Evolutionary conservation across 305 asterid species (phyloP).

Genomic region (Fraxinus ornus): DNA sequence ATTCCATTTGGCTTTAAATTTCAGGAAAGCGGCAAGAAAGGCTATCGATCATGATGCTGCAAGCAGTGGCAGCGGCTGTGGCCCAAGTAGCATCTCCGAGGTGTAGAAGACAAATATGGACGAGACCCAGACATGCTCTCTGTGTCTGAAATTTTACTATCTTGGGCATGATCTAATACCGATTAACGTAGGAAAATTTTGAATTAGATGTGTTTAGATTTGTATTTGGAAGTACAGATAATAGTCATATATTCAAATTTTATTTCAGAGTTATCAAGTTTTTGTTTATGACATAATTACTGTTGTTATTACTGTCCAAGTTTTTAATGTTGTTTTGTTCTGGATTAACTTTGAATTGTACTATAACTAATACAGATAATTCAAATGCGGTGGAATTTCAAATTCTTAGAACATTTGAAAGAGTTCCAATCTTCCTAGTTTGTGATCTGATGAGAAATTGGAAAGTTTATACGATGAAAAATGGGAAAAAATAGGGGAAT

Average conservation of each 20-base stretch:
- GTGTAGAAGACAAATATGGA: not conserved
- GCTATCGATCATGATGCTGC: not conserved
- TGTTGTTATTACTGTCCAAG: not conserved
- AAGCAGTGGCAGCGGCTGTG: not conserved
- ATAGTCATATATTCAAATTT: not conserved
- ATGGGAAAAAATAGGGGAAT: no score
- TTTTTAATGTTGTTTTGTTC: no score
- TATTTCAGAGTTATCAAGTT: not conserved
- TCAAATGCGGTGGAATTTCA: not conserved
- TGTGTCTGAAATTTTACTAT: not conserved
- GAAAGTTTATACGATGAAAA: no score
- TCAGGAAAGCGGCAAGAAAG: not conserved
- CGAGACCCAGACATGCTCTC: not conserved
- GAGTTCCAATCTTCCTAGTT: not conserved
- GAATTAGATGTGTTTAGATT: not conserved
- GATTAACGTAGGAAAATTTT: not conserved
- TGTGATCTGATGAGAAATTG: not conserved
- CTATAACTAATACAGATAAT: not conserved
- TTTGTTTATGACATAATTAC: no score
- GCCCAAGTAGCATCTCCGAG: not conserved
- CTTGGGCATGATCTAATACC: not conserved
- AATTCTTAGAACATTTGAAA: not conserved
- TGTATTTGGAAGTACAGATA: not conserved
- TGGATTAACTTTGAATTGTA: not conserved
- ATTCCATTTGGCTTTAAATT: not conserved